A percentile compares a stretch with the other conserved stretches of the same genome.
Conservation (phyloP, 1,139 yeast species). For the Pichia norvegensis region DNA sequence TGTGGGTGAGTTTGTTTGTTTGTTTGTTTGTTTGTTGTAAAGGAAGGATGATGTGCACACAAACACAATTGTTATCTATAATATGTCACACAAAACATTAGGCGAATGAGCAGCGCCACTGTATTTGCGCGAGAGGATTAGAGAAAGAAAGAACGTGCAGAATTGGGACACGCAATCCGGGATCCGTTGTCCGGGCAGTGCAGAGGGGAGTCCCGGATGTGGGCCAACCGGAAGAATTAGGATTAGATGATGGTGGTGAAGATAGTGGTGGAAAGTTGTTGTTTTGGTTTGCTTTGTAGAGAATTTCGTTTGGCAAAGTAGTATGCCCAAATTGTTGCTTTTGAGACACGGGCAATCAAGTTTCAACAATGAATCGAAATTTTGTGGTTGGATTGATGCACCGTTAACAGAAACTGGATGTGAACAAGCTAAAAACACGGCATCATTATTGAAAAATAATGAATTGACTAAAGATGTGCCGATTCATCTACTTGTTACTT, state of each 20-base stretch:
- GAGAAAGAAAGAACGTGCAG: background rate
- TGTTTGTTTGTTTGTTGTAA: background rate
- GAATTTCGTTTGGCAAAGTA: too few species aligned
- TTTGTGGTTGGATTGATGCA: slow-evolving; percentile 84
- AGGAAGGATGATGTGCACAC: background rate
- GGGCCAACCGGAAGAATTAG: background rate
- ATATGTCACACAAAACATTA: background rate
- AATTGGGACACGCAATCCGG: background rate
- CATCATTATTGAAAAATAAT: slow-evolving; percentile 38
- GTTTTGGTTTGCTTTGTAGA: too few species aligned
- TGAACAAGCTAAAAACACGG: slow-evolving; percentile 55
- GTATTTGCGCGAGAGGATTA: background rate
- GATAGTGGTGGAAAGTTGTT: too few species aligned
- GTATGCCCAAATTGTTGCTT: slow-evolving; percentile 34
- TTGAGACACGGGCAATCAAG: slow-evolving; percentile 73
- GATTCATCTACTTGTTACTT: slow-evolving; percentile 57
- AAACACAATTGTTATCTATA: background rate
- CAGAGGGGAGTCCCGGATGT: background rate
- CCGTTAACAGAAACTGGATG: slow-evolving; percentile 54
- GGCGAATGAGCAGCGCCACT: background rate
- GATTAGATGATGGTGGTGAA: background rate
- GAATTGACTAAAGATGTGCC: slow-evolving; percentile 25
- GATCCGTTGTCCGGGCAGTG: too few species aligned
- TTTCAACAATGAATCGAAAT: slow-evolving; percentile 61
- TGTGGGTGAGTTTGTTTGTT: background rate